Conservation (phyloP, 352 stramenopile genomes). For the Globisporangium okanoganense region DNA sequence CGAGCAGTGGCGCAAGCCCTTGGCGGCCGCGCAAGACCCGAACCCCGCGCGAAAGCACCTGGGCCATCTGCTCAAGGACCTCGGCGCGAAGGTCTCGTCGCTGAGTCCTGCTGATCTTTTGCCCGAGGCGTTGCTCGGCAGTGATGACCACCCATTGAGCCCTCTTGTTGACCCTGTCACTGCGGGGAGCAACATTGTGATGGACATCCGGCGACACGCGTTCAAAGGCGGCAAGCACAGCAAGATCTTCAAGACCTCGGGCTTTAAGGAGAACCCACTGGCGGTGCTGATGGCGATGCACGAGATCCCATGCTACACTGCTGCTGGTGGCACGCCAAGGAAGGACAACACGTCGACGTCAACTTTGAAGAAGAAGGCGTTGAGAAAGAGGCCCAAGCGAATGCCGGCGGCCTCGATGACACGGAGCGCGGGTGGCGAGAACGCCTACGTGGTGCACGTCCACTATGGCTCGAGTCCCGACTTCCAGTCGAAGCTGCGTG, state of each 20-base stretch:
- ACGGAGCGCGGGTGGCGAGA: not conserved
- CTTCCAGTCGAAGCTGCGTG: constrained; percentile 29
- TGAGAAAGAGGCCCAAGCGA: constrained; percentile 39
- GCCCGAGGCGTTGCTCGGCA: constrained; percentile 24
- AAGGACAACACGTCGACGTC: not conserved
- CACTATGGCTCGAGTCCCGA: constrained; percentile 20
- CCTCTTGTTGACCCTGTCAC: too few species aligned
- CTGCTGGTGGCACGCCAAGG: not conserved
- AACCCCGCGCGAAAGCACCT: constrained; percentile 15
- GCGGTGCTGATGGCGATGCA: constrained; percentile 32
- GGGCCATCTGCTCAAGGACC: constrained; percentile 18
- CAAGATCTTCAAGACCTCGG: constrained; percentile 28
- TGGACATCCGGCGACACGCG: constrained; percentile 25
- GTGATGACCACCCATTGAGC: too few species aligned
- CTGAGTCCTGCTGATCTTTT: constrained; percentile 29
- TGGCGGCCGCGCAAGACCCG: constrained; percentile 15
- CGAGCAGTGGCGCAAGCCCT: constrained; percentile 19
- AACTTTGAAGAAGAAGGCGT: constrained; percentile 19
- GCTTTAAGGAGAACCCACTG: constrained; percentile 49
- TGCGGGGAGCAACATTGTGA: constrained; percentile 15
- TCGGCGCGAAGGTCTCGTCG: constrained; percentile 12
- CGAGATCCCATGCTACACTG: constrained; percentile 24
- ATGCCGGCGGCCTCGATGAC: constrained; percentile 12
- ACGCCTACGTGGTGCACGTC: constrained; percentile 35
- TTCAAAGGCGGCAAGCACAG: constrained; percentile 28